A percentile compares a stretch with the other conserved stretches of the same genome.
These are phyloP conservation scores for Xylaria sp. DNA, from an alignment of 2,329 filamentous ascomycete species.

Conservation along the genomic window DNA sequence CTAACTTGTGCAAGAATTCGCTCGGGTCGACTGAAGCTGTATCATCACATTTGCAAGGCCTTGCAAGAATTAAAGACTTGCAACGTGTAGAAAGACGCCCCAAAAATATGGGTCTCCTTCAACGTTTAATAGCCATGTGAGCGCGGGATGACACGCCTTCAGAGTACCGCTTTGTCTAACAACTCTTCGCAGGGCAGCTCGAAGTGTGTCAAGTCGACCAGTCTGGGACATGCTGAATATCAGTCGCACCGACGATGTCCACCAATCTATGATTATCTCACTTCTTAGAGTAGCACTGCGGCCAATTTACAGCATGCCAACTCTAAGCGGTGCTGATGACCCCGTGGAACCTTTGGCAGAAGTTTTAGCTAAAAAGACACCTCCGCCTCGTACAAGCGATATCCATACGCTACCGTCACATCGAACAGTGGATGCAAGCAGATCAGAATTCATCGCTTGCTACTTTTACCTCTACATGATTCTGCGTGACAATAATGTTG, in stretches of 20 bases:
- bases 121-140: slow-evolving; percentile 57
- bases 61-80: slow-evolving; percentile 50
- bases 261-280: slow-evolving; percentile 58
- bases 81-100: slow-evolving; percentile 46
- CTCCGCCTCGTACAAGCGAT: slow-evolving; percentile 37
- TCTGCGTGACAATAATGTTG: slow-evolving; percentile 54
- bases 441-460: slow-evolving; percentile 58
- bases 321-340: slow-evolving; percentile 43
- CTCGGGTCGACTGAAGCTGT: slow-evolving; percentile 57
- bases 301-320: slow-evolving; percentile 50
- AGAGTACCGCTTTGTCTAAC: slow-evolving; percentile 35
- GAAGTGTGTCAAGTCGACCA: slow-evolving; percentile 53
- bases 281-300: slow-evolving; percentile 57
- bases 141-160: slow-evolving; percentile 28
- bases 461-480: slow-evolving; percentile 60
- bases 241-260: slow-evolving; percentile 52
- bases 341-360: slow-evolving; percentile 45
- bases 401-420: slow-evolving; percentile 29
- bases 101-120: slow-evolving; percentile 51
- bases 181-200: slow-evolving; percentile 51
- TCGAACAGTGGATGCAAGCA: slow-evolving; percentile 51
- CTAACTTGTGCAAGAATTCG: slow-evolving; percentile 51
- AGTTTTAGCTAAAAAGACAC: slow-evolving; percentile 43
- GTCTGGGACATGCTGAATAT: slow-evolving; percentile 54
- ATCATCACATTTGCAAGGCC: slow-evolving; percentile 55